Evolutionary conservation across 768 basidiomycete species (phyloP).

Genomic region (Clitopilus hobsonii): DNA sequence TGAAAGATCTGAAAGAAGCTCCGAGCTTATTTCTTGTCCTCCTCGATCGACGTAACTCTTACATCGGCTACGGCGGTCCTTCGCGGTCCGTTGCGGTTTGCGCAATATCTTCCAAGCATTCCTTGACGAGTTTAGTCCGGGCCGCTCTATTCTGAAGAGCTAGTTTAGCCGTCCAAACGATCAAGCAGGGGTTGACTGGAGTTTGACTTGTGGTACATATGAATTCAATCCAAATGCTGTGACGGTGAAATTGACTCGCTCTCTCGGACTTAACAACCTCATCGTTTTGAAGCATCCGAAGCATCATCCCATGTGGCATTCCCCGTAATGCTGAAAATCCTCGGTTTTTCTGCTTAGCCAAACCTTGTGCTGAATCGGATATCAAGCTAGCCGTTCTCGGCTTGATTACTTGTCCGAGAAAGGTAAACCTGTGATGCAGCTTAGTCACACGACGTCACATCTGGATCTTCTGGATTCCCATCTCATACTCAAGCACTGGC

Average conservation of each 20-base stretch:
- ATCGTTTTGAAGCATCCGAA: neutral
- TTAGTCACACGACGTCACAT: neutral
- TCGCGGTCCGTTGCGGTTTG: neutral
- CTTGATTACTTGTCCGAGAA: neutral
- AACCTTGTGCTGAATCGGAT: too few relatives aligned
- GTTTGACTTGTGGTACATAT: neutral
- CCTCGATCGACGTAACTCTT: conserved; percentile 19
- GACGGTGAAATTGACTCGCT: neutral
- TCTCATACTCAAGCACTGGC: neutral
- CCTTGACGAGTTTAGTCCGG: neutral
- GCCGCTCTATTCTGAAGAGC: neutral
- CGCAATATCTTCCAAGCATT: neutral
- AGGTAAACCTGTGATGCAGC: conserved; percentile 1
- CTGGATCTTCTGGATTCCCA: neutral
- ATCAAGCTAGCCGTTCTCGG: too few relatives aligned
- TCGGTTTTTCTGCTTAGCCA: neutral
- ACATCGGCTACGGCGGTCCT: neutral
- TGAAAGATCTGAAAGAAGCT: conserved; percentile 13
- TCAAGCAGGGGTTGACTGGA: neutral
- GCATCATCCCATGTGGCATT: neutral
- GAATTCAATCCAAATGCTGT: neutral
- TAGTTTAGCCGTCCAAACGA: neutral
- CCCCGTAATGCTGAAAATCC: neutral
- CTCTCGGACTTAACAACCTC: neutral
- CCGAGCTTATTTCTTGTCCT: conserved; percentile 26